phyloP scores from a whole-genome alignment of 2,329 filamentous ascomycete species.

The Aschersonia sp. region DNA sequence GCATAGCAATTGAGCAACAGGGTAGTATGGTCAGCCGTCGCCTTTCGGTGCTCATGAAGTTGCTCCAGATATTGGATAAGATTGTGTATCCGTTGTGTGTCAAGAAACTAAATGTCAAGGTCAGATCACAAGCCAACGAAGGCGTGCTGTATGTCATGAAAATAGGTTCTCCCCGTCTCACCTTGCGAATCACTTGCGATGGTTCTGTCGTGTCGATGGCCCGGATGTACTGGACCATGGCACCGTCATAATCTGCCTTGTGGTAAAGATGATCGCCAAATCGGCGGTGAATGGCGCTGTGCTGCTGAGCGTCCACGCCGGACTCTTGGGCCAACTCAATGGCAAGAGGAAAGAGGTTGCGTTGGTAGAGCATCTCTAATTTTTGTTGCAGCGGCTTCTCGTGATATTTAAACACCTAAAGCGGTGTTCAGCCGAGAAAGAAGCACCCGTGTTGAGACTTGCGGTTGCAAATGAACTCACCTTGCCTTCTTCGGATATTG shows the following conservation, averaged over 20 bases:
- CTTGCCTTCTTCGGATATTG: conserved; percentile 87
- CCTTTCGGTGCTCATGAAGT: conserved; percentile 83
- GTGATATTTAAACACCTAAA: conserved; percentile 68
- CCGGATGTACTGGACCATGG: conserved; percentile 97
- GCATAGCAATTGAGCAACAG: conserved; percentile 93
- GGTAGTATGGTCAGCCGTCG: conserved; percentile 90
- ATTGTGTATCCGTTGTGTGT: conserved; percentile 95
- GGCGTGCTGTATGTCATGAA: too few species aligned
- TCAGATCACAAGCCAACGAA: conserved; percentile 11
- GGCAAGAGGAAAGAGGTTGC: conserved; percentile 81
- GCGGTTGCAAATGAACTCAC: conserved; percentile 25
- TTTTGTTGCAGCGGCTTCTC: conserved; percentile 86
- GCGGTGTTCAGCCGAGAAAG: conserved; percentile 1
- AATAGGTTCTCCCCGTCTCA: conserved; percentile 14
- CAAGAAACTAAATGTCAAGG: conserved; percentile 51
- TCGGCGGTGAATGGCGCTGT: conserved; percentile 82
- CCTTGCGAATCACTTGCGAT: conserved; percentile 89
- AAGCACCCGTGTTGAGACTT: not conserved
- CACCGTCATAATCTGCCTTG: conserved; percentile 88
- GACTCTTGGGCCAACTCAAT: conserved; percentile 88
- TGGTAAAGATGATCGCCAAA: conserved; percentile 93
- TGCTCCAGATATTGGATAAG: conserved; percentile 95
- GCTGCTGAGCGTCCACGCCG: conserved; percentile 64
- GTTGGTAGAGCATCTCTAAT: conserved; percentile 83
- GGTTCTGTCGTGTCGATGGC: conserved; percentile 94